Evolutionary conservation across 352 stramenopile species (phyloP), one percentile per base, ranked within the genome.

Genomic region (Pythium myriotylum): DNA sequence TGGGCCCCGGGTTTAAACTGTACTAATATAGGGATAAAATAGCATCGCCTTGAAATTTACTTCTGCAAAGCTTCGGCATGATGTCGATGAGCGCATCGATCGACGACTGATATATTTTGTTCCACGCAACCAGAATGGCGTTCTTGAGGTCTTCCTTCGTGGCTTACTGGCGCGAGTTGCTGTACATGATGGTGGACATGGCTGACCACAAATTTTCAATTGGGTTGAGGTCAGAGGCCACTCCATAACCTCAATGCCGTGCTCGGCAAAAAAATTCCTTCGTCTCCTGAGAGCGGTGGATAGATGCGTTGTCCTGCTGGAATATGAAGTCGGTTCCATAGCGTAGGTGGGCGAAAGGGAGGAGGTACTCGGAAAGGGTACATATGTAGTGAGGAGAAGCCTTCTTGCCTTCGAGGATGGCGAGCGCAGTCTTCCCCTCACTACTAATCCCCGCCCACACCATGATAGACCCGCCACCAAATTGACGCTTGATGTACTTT

Each of bases 231-330:
- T 62, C 54, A 13, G 46, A 29, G 43, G 46, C 56, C 56, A 64
- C 4, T 64, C 41, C n/a, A 64, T 17, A 17, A 55, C 14, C 5
- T 26, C 32, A 33, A 57, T 23, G 5, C 27, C n/a, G 10, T 53
- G 17, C 23, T 29, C n/a, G n/a, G 1, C 12, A 6, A 5, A 62
- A 54, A 23, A 63, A 63, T 0, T 29, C 42, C 10, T 43, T 54
- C 27, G 56, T 64, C 22, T 37, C 19, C 27, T 54, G n/a, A 3
- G 56, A 54, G 2, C 14, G 24, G 14, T 64, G 56, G 29, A 64
- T 64, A 10, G 26, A 14, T 3, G 56, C 46, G 20, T 64, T 64
- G 43, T 64, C 56, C 29, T 64, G 56, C 17, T 62, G 56, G 13
- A 41, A 64, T n/a, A 56, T 17, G 26, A 58, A 64, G 26, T 48